Conservation (phyloP, 306 rosid genomes). For the Trifolium dubium region DNA sequence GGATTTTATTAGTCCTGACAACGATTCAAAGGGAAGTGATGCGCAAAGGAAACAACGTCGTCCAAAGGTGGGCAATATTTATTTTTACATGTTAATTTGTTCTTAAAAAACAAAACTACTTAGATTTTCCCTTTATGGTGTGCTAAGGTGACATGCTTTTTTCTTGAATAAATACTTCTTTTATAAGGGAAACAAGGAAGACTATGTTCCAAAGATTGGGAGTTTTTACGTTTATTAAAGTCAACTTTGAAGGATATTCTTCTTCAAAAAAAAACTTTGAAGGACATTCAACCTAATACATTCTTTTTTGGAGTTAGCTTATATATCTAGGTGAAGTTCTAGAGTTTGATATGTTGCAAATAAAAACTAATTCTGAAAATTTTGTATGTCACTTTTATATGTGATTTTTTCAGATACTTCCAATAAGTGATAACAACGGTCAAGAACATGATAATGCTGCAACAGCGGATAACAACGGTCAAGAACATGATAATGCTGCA, state of each 20-base stretch:
- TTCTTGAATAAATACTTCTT: conserved; percentile 20
- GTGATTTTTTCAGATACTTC: conserved; percentile 60
- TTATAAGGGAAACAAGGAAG: conserved; percentile 40
- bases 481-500: conserved; percentile 48
- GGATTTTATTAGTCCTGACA: conserved; percentile 91
- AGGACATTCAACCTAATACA: conserved; percentile 38
- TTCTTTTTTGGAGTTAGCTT: conserved; percentile 46
- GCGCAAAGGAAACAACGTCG: conserved; percentile 83
- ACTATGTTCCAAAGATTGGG: conserved; percentile 34
- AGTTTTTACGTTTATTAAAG: conserved; percentile 28
- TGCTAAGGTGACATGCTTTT: conserved; percentile 20
- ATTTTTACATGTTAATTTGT: conserved; percentile 1
- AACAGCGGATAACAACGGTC: conserved; percentile 28
- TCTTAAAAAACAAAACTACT: not conserved
- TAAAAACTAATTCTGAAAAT: conserved; percentile 10
- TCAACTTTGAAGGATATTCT: conserved; percentile 42
- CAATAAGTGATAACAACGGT: conserved; percentile 51
- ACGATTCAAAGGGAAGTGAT: conserved; percentile 66
- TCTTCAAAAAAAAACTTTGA: too few relatives aligned
- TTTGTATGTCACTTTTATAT: conserved; percentile 23
- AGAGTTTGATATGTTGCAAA: conserved; percentile 35
- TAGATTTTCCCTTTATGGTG: conserved; percentile 14
- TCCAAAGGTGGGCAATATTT: conserved; percentile 68
- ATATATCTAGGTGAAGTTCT: conserved; percentile 42
- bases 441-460: conserved; percentile 51